phyloP scores from a whole-genome alignment of 441 rosid species.

The Geranium incanum region DNA sequence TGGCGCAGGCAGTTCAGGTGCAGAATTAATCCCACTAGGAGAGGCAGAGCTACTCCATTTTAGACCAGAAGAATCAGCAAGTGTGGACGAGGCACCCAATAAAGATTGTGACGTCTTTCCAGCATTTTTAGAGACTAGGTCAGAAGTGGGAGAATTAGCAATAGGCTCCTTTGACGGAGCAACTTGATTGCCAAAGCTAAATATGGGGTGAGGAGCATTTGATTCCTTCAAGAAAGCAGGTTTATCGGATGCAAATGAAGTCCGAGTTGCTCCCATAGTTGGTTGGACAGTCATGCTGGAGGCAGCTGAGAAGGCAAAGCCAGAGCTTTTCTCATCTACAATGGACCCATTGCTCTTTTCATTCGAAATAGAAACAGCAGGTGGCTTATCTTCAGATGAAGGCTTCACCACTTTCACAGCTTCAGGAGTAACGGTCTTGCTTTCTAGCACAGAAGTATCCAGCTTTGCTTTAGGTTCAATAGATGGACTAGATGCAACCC shows the following conservation, averaged over 20 bases:
- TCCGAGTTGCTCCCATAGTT: slow-evolving; percentile 24
- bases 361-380: slow-evolving; percentile 25
- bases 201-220: slow-evolving; percentile 21
- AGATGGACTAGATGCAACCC: slow-evolving; percentile 22
- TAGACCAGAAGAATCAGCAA: slow-evolving; percentile 21
- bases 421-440: slow-evolving; percentile 30
- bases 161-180: slow-evolving; percentile 27
- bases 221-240: slow-evolving; percentile 20
- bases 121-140: slow-evolving; percentile 21
- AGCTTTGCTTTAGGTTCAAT: slow-evolving; percentile 30
- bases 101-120: slow-evolving; percentile 18
- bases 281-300: slow-evolving; percentile 31
- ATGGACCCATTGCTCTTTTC: slow-evolving; percentile 29
- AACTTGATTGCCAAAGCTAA: slow-evolving; percentile 28
- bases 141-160: slow-evolving; percentile 21
- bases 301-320: slow-evolving; percentile 23
- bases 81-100: slow-evolving; percentile 10
- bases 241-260: slow-evolving; percentile 28
- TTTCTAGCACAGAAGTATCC: slow-evolving; percentile 23
- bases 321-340: slow-evolving; percentile 31
- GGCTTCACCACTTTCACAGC: slow-evolving; percentile 27
- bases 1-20: slow-evolving; percentile 33
- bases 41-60: slow-evolving; percentile 23
- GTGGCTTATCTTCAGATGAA: slow-evolving; percentile 31
- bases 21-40: slow-evolving; percentile 30